Evolutionary conservation across 768 basidiomycete genomes (phyloP), one percentile per base, ranked within the genome.

Genomic region (Gloeophyllum trabeum): DNA sequence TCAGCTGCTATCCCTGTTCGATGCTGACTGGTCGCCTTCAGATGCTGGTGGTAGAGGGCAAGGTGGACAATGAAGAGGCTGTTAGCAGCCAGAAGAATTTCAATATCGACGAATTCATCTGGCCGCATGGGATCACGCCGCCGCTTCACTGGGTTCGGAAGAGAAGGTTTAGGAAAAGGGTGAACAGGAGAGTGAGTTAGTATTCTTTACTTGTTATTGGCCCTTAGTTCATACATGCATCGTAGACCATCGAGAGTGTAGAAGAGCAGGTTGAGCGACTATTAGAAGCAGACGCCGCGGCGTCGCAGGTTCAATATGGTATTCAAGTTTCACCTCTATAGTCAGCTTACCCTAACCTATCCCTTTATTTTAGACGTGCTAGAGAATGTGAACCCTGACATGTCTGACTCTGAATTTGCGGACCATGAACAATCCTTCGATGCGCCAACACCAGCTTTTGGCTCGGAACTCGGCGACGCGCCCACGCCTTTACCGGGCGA

Each of bases 61-160:
- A 75, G 37, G 65, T 86, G 43, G 71, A 79, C 23, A 78, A 67
- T 35, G 85, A 93, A 47, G 83, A 86, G 25, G 67, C 74, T 1
- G 47, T 78, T 32, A 65, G 65, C 12, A 70, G 67, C 24, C 76
- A 75, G 35, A 80, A 76, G 56, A 75, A 70, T 41, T 86, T 94
- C 64, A 91, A 81, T 51, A 75, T 96, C 38, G 90, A 96, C 50
- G 93, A 97, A 49, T 97, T 93, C 60, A 90, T 97, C 43, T 99
- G 88, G 83, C 92, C 87, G 0, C 93, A 98, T 53, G 96, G 96
- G 2, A 69, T 98, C 36, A 96, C 93, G 0, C 94, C 94, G 39
- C 94, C 96, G 2, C 61, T 99, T 43, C 79, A 86, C 49, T 79
- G 93, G 54, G 89, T 79, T 36, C 75, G 94, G 43, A 96, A 96